Conservation (phyloP, 192 early-diverging fungal species). For the Mortierella antarctica region DNA sequence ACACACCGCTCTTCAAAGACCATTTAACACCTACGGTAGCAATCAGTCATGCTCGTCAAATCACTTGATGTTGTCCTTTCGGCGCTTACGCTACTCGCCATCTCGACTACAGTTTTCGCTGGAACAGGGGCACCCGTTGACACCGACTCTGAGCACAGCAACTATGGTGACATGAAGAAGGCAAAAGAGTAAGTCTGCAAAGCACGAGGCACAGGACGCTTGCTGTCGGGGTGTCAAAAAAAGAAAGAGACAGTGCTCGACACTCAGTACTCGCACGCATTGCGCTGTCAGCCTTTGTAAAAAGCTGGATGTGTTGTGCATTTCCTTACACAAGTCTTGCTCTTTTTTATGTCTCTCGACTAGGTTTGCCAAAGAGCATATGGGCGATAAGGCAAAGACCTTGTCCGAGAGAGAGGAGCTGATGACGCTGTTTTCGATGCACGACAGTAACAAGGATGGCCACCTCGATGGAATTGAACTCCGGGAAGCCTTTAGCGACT, state of each 20-base stretch:
- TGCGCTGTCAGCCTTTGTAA: neutral
- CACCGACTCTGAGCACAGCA: slow-evolving; percentile 59
- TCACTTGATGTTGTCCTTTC: no score
- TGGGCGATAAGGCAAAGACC: slow-evolving; percentile 59
- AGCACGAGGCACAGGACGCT: no score
- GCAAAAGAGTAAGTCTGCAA: slow-evolving; percentile 52
- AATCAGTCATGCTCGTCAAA: no score
- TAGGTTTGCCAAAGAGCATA: slow-evolving; percentile 66
- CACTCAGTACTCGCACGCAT: neutral
- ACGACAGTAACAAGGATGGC: slow-evolving; percentile 78
- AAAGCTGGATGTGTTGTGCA: neutral
- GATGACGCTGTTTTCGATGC: slow-evolving; percentile 76
- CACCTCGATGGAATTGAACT: slow-evolving; percentile 85
- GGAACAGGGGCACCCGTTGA: neutral
- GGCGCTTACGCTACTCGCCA: no score
- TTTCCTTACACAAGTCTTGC: neutral
- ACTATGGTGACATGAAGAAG: slow-evolving; percentile 64
- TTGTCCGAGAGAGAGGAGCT: slow-evolving; percentile 69
- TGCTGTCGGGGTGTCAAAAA: neutral
- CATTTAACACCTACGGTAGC: no score
- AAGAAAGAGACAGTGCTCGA: neutral
- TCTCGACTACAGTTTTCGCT: no score
- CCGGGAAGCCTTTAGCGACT: slow-evolving; percentile 65
- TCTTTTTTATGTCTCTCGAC: neutral
- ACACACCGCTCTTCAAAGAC: no score